Percentiles rank a stretch among this genome's conserved stretches.
Conservation (phyloP, 1,139 yeast genomes). For the Geotrichum macrosporum region DNA sequence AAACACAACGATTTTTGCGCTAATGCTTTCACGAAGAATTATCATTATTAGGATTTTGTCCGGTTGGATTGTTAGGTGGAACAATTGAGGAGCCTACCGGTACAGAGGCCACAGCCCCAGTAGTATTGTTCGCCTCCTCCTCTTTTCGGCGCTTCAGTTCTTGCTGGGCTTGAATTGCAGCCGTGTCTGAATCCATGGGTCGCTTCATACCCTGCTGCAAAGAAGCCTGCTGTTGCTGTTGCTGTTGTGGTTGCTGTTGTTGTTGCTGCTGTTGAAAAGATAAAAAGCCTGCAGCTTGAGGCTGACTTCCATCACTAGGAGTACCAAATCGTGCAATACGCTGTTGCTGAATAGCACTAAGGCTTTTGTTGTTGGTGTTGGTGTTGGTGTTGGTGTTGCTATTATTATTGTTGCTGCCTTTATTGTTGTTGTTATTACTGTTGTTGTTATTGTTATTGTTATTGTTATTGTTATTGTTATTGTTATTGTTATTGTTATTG, state of each 20-base stretch:
- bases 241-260: too few species aligned
- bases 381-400: neutral
- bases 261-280: conserved; percentile 20
- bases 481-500: neutral
- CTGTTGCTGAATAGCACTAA: conserved; percentile 15
- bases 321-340: conserved; percentile 18
- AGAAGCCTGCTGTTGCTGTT: neutral
- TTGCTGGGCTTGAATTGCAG: conserved; percentile 2
- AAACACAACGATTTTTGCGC: too few species aligned
- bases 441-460: conserved; percentile 13
- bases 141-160: conserved; percentile 5
- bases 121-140: conserved; percentile 1
- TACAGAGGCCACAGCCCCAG: neutral
- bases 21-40: too few species aligned
- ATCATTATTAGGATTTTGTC: too few species aligned
- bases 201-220: conserved; percentile 13
- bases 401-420: conserved; percentile 4
- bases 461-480: conserved; percentile 2
- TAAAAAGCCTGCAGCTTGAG: neutral
- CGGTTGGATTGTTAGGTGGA: neutral
- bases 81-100: neutral
- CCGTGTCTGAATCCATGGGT: conserved; percentile 2
- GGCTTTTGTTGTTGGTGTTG: conserved; percentile 1
- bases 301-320: neutral
- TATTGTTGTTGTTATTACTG: conserved; percentile 23